Percentiles rank a stretch among this genome's conserved stretches.
phyloP scores from a whole-genome alignment of 2,329 filamentous ascomycete genomes.

The Exutisphaerella laricina region DNA sequence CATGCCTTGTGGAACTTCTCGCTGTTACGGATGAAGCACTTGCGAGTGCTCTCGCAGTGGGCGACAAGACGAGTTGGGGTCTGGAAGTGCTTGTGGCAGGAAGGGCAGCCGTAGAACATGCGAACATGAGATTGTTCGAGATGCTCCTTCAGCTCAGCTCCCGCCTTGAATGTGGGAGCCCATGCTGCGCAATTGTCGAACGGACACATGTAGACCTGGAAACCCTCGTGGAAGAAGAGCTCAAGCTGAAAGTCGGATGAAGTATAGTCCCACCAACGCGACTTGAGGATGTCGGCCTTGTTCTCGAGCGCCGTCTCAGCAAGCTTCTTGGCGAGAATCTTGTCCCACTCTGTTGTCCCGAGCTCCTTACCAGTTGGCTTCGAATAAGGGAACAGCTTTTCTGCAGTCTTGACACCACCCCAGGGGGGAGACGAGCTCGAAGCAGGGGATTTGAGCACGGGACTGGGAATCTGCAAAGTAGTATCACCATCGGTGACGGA shows the following conservation, averaged over 20 bases:
- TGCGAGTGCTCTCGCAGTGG: constrained; percentile 39
- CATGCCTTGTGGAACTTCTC: constrained; percentile 31
- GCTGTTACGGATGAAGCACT: constrained; percentile 33
- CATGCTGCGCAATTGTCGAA: constrained; percentile 44
- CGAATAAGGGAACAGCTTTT: constrained; percentile 13
- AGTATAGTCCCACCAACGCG: constrained; percentile 16
- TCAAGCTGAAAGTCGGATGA: constrained; percentile 42
- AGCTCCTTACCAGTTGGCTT: constrained; percentile 11
- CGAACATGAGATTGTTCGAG: constrained; percentile 36
- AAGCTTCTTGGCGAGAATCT: constrained; percentile 2
- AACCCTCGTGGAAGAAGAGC: constrained; percentile 43
- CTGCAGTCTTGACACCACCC: constrained; percentile 5
- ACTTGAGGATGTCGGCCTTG: constrained; percentile 12
- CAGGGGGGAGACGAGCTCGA: constrained; percentile 7
- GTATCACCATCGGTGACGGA: background rate
- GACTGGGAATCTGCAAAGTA: background rate
- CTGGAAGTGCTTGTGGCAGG: constrained; percentile 39
- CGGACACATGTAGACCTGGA: constrained; percentile 51
- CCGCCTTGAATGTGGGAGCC: constrained; percentile 28
- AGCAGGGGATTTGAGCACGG: background rate
- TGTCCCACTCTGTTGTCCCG: constrained; percentile 11
- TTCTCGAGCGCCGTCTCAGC: constrained; percentile 1
- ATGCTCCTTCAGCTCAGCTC: constrained; percentile 19
- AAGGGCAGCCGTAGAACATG: constrained; percentile 35
- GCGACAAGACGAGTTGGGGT: constrained; percentile 35